Evolutionary conservation across 345 rosid species (phyloP).

Genomic region (Trapa bicornis): DNA sequence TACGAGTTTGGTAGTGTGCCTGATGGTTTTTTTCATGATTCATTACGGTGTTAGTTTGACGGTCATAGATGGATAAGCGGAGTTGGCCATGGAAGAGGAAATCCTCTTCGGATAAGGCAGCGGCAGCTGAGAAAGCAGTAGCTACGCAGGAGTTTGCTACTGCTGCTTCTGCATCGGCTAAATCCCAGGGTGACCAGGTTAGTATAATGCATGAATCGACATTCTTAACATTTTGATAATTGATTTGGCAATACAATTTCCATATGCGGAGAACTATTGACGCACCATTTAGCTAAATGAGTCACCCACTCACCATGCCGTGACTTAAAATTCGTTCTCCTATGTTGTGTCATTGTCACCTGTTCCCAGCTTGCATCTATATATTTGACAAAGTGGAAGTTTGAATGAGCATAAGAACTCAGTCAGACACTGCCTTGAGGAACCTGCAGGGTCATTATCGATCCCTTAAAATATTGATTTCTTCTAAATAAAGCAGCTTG

Average conservation of each 20-base stretch:
- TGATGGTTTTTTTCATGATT: conserved; percentile 3
- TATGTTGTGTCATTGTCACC: not conserved
- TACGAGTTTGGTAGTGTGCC: not conserved
- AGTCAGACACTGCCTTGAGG: not conserved
- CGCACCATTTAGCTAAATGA: not conserved
- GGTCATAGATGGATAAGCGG: conserved; percentile 63
- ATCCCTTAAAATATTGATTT: not conserved
- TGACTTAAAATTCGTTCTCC: not conserved
- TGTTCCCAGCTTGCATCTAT: not conserved
- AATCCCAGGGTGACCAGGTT: conserved; percentile 35
- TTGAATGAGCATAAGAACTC: not conserved
- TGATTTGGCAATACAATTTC: not conserved
- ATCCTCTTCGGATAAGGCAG: conserved; percentile 68
- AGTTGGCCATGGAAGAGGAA: conserved; percentile 99
- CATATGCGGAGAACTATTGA: not conserved
- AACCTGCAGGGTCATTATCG: not conserved
- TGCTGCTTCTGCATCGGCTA: conserved; percentile 20
- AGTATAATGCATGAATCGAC: not conserved
- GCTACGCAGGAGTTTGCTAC: conserved; percentile 24
- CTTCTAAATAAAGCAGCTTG: not conserved
- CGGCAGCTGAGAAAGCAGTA: conserved; percentile 21
- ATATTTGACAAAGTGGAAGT: not conserved
- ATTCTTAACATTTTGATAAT: not conserved
- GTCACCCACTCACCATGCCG: not conserved
- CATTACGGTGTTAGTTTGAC: conserved; percentile 8